A percentile compares a stretch with the other conserved stretches of the same genome.
Conservation (phyloP, 1,139 yeast species). For the Nakaseomyces uthaithaninus region DNA sequence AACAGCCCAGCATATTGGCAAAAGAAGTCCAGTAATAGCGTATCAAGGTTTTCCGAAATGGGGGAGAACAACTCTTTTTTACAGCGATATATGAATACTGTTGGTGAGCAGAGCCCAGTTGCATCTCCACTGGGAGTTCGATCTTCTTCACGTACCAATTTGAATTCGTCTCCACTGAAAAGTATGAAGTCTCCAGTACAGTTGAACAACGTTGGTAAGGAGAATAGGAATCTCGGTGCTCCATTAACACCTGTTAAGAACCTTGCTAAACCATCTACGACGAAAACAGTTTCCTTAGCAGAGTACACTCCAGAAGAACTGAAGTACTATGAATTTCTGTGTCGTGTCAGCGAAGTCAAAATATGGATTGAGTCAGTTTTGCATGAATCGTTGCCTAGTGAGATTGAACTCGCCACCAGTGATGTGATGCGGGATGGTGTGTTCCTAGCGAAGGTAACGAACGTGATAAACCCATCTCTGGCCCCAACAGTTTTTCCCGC, state of each 20-base stretch:
- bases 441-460: conserved; percentile 69
- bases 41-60: neutral
- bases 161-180: conserved; percentile 12
- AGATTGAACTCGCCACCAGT: conserved; percentile 44
- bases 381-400: conserved; percentile 44
- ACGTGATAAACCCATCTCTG: conserved; percentile 58
- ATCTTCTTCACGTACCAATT: conserved; percentile 1
- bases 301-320: conserved; percentile 17
- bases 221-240: conserved; percentile 4
- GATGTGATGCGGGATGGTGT: conserved; percentile 78
- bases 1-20: no score
- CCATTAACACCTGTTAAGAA: conserved; percentile 6
- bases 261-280: conserved; percentile 2
- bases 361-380: conserved; percentile 60
- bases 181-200: conserved; percentile 4
- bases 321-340: conserved; percentile 74
- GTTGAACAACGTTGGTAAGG: conserved; percentile 7
- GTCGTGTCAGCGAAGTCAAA: conserved; percentile 83
- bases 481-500: conserved; percentile 49
- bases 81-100: conserved; percentile 24
- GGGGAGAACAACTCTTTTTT: conserved; percentile 19
- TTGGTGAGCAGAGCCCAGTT: neutral
- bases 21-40: neutral
- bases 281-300: conserved; percentile 11
- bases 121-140: neutral